Percentiles rank a stretch among this genome's conserved stretches.
These are phyloP conservation scores for Hyphodiscus sp. DNA, from an alignment of 2,329 filamentous ascomycete species.

Conservation along the genomic window DNA sequence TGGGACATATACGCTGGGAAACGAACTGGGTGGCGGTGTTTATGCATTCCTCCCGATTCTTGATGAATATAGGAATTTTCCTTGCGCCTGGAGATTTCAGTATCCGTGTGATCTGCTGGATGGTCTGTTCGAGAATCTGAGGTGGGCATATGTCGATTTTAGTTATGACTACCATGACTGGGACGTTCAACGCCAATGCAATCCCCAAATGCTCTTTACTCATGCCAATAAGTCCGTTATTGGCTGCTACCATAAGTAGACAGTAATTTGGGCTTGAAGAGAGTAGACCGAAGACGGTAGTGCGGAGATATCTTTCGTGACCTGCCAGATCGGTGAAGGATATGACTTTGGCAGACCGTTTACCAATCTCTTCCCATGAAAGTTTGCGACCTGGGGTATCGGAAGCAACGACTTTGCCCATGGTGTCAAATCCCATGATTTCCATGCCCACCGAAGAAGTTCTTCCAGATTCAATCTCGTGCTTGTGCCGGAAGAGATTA, in stretches of 20 bases:
- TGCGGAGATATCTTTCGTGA: slow-evolving; percentile 90
- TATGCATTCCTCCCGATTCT: slow-evolving; percentile 82
- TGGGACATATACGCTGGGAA: slow-evolving; percentile 87
- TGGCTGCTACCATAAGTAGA: slow-evolving; percentile 95
- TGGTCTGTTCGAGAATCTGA: slow-evolving; percentile 88
- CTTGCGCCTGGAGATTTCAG: slow-evolving; percentile 87
- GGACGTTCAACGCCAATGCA: slow-evolving; percentile 87
- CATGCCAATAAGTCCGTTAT: slow-evolving; percentile 96
- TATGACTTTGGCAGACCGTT: slow-evolving; percentile 91
- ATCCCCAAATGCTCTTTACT: slow-evolving; percentile 97
- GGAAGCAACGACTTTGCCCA: slow-evolving; percentile 74
- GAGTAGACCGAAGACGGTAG: slow-evolving; percentile 90
- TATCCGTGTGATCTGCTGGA: slow-evolving; percentile 85
- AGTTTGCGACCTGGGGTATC: slow-evolving; percentile 78
- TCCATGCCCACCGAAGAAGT: slow-evolving; percentile 98
- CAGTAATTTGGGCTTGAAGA: slow-evolving; percentile 97
- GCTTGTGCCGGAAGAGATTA: slow-evolving; percentile 95
- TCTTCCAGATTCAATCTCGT: slow-evolving; percentile 91
- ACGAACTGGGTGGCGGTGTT: slow-evolving; percentile 96
- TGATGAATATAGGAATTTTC: slow-evolving; percentile 96
- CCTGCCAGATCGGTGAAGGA: slow-evolving; percentile 93
- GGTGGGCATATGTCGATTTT: slow-evolving; percentile 98
- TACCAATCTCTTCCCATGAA: slow-evolving; percentile 97
- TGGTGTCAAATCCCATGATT: slow-evolving; percentile 93
- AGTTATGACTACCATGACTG: slow-evolving; percentile 95